Conservation (phyloP, 2,329 filamentous ascomycete genomes). For the Fusarium cyanostomum region DNA sequence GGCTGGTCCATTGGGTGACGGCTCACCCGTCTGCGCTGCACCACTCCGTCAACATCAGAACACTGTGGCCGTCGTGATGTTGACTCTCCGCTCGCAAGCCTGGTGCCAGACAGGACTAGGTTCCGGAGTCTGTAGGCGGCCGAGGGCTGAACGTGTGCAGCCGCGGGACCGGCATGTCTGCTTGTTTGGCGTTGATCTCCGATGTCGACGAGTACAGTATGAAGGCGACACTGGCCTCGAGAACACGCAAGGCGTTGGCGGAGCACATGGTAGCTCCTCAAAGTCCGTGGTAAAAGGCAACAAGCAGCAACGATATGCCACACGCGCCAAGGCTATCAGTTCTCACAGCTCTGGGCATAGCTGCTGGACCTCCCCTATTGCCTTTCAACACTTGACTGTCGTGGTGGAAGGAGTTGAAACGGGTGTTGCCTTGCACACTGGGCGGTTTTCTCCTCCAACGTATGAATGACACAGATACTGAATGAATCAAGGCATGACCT, state of each 20-base stretch:
- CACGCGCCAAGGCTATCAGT: too few relatives aligned
- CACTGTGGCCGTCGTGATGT: background rate
- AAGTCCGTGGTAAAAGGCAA: too few relatives aligned
- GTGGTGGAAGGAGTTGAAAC: background rate
- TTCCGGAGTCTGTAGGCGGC: conserved; percentile 23
- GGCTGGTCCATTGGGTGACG: background rate
- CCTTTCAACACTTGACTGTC: background rate
- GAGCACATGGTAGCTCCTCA: too few relatives aligned
- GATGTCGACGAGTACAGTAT: background rate
- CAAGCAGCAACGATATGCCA: too few relatives aligned
- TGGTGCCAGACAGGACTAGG: conserved; percentile 3
- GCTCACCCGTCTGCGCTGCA: background rate
- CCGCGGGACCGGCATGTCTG: conserved; percentile 2
- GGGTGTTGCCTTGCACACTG: background rate
- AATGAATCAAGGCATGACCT: conserved; percentile 1
- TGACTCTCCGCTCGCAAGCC: background rate
- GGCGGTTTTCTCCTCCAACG: background rate
- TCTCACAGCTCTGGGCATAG: too few relatives aligned
- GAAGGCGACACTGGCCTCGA: too few relatives aligned
- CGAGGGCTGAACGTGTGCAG: conserved; percentile 11
- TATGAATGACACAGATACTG: background rate
- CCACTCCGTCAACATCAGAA: background rate
- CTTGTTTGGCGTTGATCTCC: conserved; percentile 12
- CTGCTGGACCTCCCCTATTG: too few relatives aligned
- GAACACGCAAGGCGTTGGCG: too few relatives aligned